Conservation (phyloP, 257 asterid species). For the Forsythia viridissima region DNA sequence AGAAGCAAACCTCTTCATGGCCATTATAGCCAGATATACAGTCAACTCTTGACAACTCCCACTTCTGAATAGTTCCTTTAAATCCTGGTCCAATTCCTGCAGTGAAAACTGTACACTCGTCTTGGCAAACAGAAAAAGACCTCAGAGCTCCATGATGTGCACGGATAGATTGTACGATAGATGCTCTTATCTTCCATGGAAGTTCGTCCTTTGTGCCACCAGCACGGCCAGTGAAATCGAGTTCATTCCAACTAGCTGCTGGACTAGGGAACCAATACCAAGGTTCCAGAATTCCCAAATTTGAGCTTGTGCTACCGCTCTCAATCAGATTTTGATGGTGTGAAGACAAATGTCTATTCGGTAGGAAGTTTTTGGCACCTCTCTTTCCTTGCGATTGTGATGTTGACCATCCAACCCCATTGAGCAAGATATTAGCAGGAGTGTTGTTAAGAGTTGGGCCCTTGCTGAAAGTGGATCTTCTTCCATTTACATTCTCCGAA, state of each 20-base stretch:
- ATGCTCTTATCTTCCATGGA: constrained; percentile 96
- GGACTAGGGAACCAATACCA: constrained; percentile 97
- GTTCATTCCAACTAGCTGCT: constrained; percentile 65
- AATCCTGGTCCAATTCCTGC: constrained; percentile 97
- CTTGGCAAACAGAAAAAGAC: constrained; percentile 84
- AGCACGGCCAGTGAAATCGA: constrained; percentile 71
- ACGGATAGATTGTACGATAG: constrained; percentile 77
- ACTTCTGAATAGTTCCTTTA: constrained; percentile 93
- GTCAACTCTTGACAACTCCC: constrained; percentile 78
- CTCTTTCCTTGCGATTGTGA: constrained; percentile 76
- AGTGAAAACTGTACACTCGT: constrained; percentile 81
- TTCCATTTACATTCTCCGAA: constrained; percentile 47
- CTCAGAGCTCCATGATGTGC: constrained; percentile 94
- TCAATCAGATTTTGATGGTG: constrained; percentile 53
- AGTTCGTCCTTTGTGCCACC: constrained; percentile 83
- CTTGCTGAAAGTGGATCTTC: constrained; percentile 47
- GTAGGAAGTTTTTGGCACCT: constrained; percentile 40
- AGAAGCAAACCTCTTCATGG: constrained; percentile 86
- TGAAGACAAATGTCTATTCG: constrained; percentile 35
- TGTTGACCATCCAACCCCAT: constrained; percentile 87
- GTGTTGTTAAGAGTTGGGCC: constrained; percentile 50
- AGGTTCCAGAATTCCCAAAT: constrained; percentile 63
- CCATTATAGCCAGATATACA: constrained; percentile 82
- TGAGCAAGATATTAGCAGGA: constrained; percentile 67
- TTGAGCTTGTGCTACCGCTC: constrained; percentile 43